Conservation (phyloP, 2,329 filamentous ascomycete genomes). For the Ophiostoma perfectum region DNA sequence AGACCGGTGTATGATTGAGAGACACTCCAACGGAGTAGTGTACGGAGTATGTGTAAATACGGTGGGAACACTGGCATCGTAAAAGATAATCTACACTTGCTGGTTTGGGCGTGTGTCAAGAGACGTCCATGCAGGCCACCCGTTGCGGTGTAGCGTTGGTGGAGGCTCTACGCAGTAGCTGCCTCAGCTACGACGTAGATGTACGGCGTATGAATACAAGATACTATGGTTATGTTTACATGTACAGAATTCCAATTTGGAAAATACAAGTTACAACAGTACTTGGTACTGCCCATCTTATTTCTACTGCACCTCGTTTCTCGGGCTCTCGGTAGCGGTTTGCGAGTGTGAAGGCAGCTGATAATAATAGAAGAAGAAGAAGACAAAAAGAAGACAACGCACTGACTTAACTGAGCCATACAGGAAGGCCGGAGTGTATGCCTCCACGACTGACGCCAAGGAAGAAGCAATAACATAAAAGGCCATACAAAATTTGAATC, state of each 20-base stretch:
- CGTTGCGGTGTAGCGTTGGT: slow-evolving; percentile 5
- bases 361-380: too few relatives aligned
- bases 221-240: background rate
- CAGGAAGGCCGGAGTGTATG: too few relatives aligned
- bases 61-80: background rate
- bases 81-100: background rate
- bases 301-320: background rate
- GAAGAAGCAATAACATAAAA: too few relatives aligned
- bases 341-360: background rate
- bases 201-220: too few relatives aligned
- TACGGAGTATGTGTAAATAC: background rate
- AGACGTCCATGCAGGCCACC: background rate
- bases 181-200: background rate
- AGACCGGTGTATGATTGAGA: slow-evolving; percentile 2
- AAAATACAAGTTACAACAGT: too few relatives aligned
- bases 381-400: too few relatives aligned
- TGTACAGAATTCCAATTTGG: background rate
- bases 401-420: too few relatives aligned
- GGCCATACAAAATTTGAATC: too few relatives aligned
- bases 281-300: background rate
- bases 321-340: background rate
- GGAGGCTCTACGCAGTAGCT: background rate
- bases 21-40: background rate
- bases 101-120: background rate
- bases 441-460: too few relatives aligned